These are phyloP conservation scores for Trichoderma reesei DNA, from an alignment of 495 filamentous ascomycete genomes.

Conservation along the genomic window DNA sequence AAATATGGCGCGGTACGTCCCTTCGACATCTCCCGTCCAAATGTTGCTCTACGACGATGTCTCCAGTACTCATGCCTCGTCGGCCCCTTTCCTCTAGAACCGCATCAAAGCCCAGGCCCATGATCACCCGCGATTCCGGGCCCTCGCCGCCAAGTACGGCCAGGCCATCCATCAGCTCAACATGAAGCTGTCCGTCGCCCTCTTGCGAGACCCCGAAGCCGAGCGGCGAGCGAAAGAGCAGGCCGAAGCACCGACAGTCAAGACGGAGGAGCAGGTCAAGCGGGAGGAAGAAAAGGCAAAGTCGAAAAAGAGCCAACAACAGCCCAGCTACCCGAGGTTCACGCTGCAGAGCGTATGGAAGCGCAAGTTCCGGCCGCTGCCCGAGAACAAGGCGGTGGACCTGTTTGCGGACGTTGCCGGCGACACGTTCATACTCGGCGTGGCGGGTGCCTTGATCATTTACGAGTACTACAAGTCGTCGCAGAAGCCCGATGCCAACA, in stretches of 20 bases:
- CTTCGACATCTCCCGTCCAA: no score
- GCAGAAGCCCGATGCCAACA: conserved; percentile 61
- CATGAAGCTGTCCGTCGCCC: conserved; percentile 81
- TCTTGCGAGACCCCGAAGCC: conserved; percentile 67
- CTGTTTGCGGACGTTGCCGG: conserved; percentile 90
- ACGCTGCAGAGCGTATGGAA: conserved; percentile 34
- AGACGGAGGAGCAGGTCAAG: conserved; percentile 58
- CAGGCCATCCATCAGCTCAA: conserved; percentile 85
- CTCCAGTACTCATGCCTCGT: conserved; percentile 12
- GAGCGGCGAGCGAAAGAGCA: conserved; percentile 50
- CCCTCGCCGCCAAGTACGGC: conserved; percentile 55
- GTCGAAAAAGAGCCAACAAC: conserved; percentile 25
- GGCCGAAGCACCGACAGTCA: conserved; percentile 65
- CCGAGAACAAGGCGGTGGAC: conserved; percentile 90
- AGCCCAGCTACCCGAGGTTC: conserved; percentile 14
- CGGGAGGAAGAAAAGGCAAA: conserved; percentile 52
- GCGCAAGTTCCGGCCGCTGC: conserved; percentile 56
- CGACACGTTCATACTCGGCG: conserved; percentile 77
- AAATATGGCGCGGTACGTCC: conserved; percentile 49
- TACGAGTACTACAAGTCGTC: conserved; percentile 70
- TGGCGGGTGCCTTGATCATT: conserved; percentile 68
- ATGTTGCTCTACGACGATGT: conserved; percentile 7
- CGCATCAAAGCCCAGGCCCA: conserved; percentile 88
- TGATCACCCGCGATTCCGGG: conserved; percentile 85
- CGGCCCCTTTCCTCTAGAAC: conserved; percentile 60